Percentiles rank a stretch among this genome's conserved stretches.
Conservation (phyloP, 768 basidiomycete genomes). For the Neoboletus subvelutipes region DNA sequence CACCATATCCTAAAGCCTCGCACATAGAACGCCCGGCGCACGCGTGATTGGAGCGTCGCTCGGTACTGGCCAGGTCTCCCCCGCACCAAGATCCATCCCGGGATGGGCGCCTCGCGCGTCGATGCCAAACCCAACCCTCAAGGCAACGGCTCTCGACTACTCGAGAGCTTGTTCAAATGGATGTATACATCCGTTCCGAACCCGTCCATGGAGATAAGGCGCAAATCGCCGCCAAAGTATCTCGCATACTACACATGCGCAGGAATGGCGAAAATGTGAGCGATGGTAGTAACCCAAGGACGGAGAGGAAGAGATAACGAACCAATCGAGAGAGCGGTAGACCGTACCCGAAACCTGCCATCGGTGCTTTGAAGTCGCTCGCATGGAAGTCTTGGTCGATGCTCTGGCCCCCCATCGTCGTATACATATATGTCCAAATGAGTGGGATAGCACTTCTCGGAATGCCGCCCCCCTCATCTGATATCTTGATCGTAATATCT, state of each 20-base stretch:
- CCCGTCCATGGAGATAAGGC: slow-evolving; percentile 98
- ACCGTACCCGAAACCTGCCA: slow-evolving; percentile 98
- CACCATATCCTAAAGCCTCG: background rate
- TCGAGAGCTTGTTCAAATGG: slow-evolving; percentile 82
- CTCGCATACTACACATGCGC: slow-evolving; percentile 68
- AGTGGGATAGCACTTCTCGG: slow-evolving; percentile 82
- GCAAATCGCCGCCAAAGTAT: slow-evolving; percentile 92
- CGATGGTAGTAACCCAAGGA: slow-evolving; percentile 55
- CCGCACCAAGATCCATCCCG: background rate
- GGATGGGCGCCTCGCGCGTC: background rate
- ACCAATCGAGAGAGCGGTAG: slow-evolving; percentile 89
- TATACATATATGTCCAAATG: slow-evolving; percentile 99
- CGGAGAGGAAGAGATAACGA: slow-evolving; percentile 46
- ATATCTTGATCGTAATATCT: slow-evolving; percentile 98
- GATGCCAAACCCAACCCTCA: slow-evolving; percentile 3
- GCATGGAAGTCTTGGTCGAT: slow-evolving; percentile 73
- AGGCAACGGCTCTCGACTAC: slow-evolving; percentile 28
- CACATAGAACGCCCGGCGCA: background rate
- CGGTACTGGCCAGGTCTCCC: background rate
- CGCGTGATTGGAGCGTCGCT: background rate
- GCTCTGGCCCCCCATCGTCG: slow-evolving; percentile 73
- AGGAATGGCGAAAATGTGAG: slow-evolving; percentile 4
- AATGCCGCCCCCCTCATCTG: slow-evolving; percentile 94
- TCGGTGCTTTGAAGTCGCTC: slow-evolving; percentile 94
- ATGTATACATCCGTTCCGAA: slow-evolving; percentile 95